Evolutionary conservation across 768 basidiomycete genomes (phyloP).

Genomic region (Boletus tylopilopsis): DNA sequence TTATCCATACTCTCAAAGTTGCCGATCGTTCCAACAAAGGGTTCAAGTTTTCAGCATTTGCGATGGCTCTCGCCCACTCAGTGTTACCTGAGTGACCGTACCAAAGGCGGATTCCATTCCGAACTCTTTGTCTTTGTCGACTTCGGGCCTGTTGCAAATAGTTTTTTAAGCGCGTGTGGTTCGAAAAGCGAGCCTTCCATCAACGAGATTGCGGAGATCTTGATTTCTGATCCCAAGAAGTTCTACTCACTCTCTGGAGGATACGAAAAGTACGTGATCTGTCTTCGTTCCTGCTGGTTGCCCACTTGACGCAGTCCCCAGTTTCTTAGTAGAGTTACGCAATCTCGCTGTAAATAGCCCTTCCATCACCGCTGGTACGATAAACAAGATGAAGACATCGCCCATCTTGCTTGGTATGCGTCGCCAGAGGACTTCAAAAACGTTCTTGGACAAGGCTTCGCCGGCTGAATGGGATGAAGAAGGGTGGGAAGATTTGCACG

Average conservation of each 20-base stretch:
- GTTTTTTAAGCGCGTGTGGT: slow-evolving; percentile 83
- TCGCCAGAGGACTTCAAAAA: slow-evolving; percentile 40
- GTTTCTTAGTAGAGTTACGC: slow-evolving; percentile 78
- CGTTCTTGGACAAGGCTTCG: slow-evolving; percentile 18
- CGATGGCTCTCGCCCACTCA: slow-evolving; percentile 57
- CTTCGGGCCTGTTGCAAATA: slow-evolving; percentile 78
- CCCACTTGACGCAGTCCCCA: slow-evolving; percentile 26
- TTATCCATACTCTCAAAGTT: slow-evolving; percentile 53
- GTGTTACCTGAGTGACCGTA: slow-evolving; percentile 62
- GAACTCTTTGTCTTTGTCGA: slow-evolving; percentile 86
- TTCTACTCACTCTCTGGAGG: slow-evolving; percentile 75
- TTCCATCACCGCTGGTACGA: slow-evolving; percentile 44
- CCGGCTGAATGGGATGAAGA: slow-evolving; percentile 51
- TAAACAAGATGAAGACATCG: slow-evolving; percentile 62
- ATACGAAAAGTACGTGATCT: slow-evolving; percentile 52
- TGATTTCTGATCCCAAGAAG: slow-evolving; percentile 62
- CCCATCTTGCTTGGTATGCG: slow-evolving; percentile 75
- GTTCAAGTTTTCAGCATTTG: slow-evolving; percentile 27
- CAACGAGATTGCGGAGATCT: slow-evolving; percentile 70
- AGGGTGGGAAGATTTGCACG: slow-evolving; percentile 69
- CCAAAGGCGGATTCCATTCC: slow-evolving; percentile 61
- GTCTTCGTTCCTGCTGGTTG: background rate
- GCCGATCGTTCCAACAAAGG: slow-evolving; percentile 64
- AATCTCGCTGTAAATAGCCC: slow-evolving; percentile 77
- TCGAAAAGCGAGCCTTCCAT: slow-evolving; percentile 85